These are phyloP conservation scores for Cryptosporidium felis DNA, from an alignment of 169 alveolate genomes.

Conservation along the genomic window DNA sequence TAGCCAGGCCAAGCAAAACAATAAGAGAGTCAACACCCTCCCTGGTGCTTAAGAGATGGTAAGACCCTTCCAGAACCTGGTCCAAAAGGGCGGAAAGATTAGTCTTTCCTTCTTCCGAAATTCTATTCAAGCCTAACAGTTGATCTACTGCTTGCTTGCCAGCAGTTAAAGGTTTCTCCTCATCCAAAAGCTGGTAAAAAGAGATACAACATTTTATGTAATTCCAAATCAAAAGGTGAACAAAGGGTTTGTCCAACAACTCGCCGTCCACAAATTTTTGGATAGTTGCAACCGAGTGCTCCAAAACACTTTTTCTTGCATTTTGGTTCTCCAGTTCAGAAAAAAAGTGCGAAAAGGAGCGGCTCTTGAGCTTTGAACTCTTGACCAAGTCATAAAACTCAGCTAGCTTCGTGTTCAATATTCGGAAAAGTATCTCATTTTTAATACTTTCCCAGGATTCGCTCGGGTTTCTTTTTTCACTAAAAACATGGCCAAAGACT, in stretches of 20 bases:
- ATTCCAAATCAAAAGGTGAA: constrained; percentile 60
- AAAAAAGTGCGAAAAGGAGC: constrained; percentile 1
- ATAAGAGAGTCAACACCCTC: constrained; percentile 61
- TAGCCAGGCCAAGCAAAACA: constrained; percentile 48
- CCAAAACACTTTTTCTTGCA: constrained; percentile 45
- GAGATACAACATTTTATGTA: constrained; percentile 46
- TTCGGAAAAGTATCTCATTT: constrained; percentile 12
- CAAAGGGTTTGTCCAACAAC: constrained; percentile 36
- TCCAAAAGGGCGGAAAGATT: constrained; percentile 2
- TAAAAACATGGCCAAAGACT: constrained; percentile 49
- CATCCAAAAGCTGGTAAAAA: not conserved
- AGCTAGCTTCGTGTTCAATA: constrained; percentile 30
- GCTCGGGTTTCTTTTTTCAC: constrained; percentile 55
- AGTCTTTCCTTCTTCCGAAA: constrained; percentile 27
- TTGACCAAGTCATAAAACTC: not conserved
- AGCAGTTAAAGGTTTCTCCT: not conserved
- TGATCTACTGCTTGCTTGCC: not conserved
- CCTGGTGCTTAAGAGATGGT: constrained; percentile 34
- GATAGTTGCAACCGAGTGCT: constrained; percentile 13
- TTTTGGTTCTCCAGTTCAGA: not conserved
- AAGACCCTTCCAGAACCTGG: constrained; percentile 49
- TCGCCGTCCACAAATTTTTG: constrained; percentile 64
- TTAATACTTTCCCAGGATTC: constrained; percentile 48
- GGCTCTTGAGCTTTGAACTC: not conserved
- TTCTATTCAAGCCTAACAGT: not conserved